phyloP scores from a whole-genome alignment of 352 stramenopile genomes.

The Blastocystis sp. region DNA sequence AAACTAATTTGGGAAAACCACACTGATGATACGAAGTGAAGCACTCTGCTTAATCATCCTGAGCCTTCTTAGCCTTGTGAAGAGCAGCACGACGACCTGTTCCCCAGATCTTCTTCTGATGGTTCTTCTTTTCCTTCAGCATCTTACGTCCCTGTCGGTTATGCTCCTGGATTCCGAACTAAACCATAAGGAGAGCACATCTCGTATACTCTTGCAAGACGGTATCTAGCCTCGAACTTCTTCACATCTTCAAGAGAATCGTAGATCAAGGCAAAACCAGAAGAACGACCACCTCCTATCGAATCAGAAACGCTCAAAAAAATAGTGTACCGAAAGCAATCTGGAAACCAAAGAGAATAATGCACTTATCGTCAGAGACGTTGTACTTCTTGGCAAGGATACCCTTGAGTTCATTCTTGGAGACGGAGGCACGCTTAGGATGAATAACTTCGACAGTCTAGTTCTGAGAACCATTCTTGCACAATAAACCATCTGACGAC shows the following conservation, averaged over 20 bases:
- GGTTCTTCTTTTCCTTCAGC: constrained; percentile 63
- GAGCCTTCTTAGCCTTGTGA: constrained; percentile 63
- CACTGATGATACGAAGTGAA: constrained; percentile 6
- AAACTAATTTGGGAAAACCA: neutral
- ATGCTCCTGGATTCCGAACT: constrained; percentile 61
- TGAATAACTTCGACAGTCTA: constrained; percentile 34
- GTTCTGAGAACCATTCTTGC: neutral
- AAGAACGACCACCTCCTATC: constrained; percentile 45
- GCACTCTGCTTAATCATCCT: constrained; percentile 54
- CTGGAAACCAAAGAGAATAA: constrained; percentile 63
- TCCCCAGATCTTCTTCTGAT: constrained; percentile 62
- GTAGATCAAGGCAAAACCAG: constrained; percentile 62
- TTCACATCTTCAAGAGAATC: constrained; percentile 58
- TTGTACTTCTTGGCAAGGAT: constrained; percentile 63
- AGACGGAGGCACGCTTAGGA: constrained; percentile 44
- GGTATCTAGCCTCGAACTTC: constrained; percentile 62
- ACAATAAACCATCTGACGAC: constrained; percentile 43
- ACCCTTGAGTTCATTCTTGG: constrained; percentile 65
- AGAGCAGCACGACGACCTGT: constrained; percentile 63
- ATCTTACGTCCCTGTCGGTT: constrained; percentile 52
- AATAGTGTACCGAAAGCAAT: constrained; percentile 43
- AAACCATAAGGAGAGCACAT: neutral
- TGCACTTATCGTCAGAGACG: constrained; percentile 61
- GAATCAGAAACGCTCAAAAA: neutral
- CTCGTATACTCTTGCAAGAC: constrained; percentile 41